These are phyloP conservation scores for Boletus semigastroideus DNA, from an alignment of 1,284 basidiomycete genomes.

Conservation along the genomic window DNA sequence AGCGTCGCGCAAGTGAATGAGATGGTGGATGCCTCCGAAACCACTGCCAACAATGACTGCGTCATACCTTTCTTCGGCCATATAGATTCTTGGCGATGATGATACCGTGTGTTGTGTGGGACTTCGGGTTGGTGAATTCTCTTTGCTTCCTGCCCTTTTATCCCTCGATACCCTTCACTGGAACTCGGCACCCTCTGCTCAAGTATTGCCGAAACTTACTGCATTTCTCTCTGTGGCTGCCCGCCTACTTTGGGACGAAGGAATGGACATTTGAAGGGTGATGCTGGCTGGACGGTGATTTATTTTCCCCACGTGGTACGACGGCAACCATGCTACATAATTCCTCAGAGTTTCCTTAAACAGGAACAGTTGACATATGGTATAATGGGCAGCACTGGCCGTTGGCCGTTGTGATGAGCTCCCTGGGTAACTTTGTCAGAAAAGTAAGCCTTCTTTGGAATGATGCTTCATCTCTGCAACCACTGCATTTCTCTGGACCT, in stretches of 20 bases:
- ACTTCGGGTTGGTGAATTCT: too few relatives aligned
- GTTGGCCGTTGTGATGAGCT: neutral
- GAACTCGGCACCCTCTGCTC: neutral
- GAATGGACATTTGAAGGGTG: neutral
- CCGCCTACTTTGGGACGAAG: neutral
- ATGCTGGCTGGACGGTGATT: neutral
- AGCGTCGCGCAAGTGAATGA: slow-evolving; percentile 12
- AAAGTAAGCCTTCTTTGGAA: neutral
- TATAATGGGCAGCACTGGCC: too few relatives aligned
- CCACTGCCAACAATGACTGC: slow-evolving; percentile 20
- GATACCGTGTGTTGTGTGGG: too few relatives aligned
- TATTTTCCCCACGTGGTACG: neutral
- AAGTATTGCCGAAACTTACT: neutral
- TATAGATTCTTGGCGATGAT: too few relatives aligned
- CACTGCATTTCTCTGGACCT: neutral
- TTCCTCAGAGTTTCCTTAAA: neutral
- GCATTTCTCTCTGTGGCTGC: neutral
- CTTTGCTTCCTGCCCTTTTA: too few relatives aligned
- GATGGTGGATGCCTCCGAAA: slow-evolving; percentile 18
- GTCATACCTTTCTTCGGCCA: slow-evolving; percentile 7
- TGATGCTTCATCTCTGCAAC: neutral
- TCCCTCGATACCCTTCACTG: too few relatives aligned
- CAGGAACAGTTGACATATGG: too few relatives aligned
- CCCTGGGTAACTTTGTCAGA: neutral
- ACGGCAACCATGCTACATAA: neutral